Evolutionary conservation across 768 basidiomycete genomes (phyloP).

Genomic region (Termitomyces sp.): DNA sequence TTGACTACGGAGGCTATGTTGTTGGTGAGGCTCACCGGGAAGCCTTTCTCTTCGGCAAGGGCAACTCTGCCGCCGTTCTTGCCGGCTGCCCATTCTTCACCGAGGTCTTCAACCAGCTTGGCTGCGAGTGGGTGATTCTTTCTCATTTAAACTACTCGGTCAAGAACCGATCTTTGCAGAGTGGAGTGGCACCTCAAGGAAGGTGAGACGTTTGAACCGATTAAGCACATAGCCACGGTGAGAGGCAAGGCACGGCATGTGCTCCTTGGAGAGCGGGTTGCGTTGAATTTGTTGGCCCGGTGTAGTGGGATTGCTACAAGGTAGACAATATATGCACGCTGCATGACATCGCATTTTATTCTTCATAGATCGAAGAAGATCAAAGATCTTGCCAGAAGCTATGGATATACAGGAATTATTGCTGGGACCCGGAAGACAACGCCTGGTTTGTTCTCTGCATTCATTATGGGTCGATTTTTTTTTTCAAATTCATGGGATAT

Average conservation of each 20-base stretch:
- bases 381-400: conserved; percentile 68
- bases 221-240: conserved; percentile 87
- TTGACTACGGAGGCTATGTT: conserved; percentile 95
- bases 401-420: conserved; percentile 82
- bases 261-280: conserved; percentile 88
- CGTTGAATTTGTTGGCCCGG: conserved; percentile 87
- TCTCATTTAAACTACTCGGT: neutral
- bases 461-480: neutral
- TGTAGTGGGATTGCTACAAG: conserved; percentile 97
- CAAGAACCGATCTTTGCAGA: conserved; percentile 31
- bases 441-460: conserved; percentile 45
- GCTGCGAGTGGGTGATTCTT: conserved; percentile 68
- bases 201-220: conserved; percentile 73
- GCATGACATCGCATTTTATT: conserved; percentile 4
- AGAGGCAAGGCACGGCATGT: conserved; percentile 83
- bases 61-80: conserved; percentile 67
- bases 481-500: neutral
- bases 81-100: conserved; percentile 96
- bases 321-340: conserved; percentile 37
- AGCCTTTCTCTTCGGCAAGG: conserved; percentile 90
- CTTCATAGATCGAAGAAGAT: conserved; percentile 69
- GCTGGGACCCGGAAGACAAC: conserved; percentile 98
- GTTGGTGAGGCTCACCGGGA: conserved; percentile 86
- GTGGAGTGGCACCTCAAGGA: conserved; percentile 93
- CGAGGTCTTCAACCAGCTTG: conserved; percentile 85